Conservation (phyloP, 345 rosid genomes). For the Citrus inodora region DNA sequence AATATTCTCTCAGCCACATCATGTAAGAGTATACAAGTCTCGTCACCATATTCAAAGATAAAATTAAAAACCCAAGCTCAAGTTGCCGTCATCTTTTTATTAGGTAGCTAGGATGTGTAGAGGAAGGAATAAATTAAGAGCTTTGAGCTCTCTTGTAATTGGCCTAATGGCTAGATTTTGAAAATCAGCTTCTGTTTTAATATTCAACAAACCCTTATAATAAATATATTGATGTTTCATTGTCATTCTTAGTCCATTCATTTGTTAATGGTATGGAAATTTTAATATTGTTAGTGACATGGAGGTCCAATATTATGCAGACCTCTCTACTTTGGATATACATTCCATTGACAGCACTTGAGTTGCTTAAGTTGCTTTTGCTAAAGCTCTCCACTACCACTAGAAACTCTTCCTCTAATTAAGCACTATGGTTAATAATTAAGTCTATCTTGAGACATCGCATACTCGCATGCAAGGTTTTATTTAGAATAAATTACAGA, state of each 20-base stretch:
- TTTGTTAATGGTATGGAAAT: neutral
- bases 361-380: neutral
- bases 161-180: neutral
- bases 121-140: neutral
- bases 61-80: neutral
- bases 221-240: neutral
- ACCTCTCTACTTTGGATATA: neutral
- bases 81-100: neutral
- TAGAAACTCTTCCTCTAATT: neutral
- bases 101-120: neutral
- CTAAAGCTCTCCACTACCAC: neutral
- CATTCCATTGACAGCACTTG: neutral
- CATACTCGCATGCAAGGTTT: neutral
- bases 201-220: neutral
- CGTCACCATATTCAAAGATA: neutral
- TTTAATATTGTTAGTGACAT: neutral
- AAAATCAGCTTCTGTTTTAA: neutral
- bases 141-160: neutral
- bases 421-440: neutral
- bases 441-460: neutral
- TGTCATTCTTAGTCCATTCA: neutral
- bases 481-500: neutral
- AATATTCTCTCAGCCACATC: neutral
- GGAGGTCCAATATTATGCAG: neutral
- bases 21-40: neutral